These are phyloP conservation scores for Cercospora sesami DNA, from an alignment of 2,329 filamentous ascomycete species.

Conservation along the genomic window DNA sequence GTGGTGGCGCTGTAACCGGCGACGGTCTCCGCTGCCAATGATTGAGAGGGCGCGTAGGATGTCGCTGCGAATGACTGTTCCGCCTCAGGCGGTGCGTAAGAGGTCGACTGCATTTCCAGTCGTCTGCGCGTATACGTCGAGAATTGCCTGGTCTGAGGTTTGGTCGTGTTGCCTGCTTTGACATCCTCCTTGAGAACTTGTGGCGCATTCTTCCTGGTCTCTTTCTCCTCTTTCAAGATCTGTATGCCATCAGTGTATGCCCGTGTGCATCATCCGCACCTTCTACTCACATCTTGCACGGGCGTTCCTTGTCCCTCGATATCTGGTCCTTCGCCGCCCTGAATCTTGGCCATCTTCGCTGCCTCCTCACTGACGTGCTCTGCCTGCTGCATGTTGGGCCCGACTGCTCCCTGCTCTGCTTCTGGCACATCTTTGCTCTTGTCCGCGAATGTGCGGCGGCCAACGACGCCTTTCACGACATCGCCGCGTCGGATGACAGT, in stretches of 20 bases:
- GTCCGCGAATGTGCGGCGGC: slow-evolving; percentile 33
- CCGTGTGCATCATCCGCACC: not conserved
- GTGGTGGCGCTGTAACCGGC: slow-evolving; percentile 22
- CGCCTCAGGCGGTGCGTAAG: slow-evolving; percentile 11
- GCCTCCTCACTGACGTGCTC: slow-evolving; percentile 67
- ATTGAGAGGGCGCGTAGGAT: slow-evolving; percentile 17
- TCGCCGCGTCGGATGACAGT: slow-evolving; percentile 22
- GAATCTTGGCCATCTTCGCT: slow-evolving; percentile 59
- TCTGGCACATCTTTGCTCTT: slow-evolving; percentile 35
- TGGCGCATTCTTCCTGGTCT: slow-evolving; percentile 62
- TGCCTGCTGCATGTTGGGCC: slow-evolving; percentile 55
- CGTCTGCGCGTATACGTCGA: slow-evolving; percentile 55
- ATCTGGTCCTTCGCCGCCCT: slow-evolving; percentile 60
- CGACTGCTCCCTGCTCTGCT: slow-evolving; percentile 38
- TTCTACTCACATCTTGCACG: slow-evolving; percentile 60
- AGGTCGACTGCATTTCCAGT: slow-evolving; percentile 18
- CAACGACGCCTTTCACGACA: slow-evolving; percentile 25
- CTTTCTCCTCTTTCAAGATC: slow-evolving; percentile 64
- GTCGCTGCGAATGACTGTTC: slow-evolving; percentile 29
- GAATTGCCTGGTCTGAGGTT: slow-evolving; percentile 52
- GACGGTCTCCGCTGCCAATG: too few relatives aligned
- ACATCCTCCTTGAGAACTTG: slow-evolving; percentile 65
- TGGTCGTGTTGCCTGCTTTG: slow-evolving; percentile 41
- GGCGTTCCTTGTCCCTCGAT: slow-evolving; percentile 63
- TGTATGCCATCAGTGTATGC: slow-evolving; percentile 36